These are phyloP conservation scores for Helminthosporium solani DNA, from an alignment of 2,329 filamentous ascomycete species.

Conservation along the genomic window DNA sequence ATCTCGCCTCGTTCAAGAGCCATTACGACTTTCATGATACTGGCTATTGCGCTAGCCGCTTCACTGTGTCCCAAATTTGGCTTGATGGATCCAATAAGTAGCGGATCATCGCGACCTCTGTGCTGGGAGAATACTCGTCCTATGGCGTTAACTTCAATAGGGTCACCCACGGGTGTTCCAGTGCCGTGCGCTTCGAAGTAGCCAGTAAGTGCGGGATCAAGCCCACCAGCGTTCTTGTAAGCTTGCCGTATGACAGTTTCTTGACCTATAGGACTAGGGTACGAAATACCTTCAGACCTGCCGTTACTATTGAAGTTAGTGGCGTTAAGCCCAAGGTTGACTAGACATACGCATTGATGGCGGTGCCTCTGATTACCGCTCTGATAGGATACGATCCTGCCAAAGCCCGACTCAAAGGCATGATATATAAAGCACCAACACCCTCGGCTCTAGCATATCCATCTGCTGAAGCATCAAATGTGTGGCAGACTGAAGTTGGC, in stretches of 20 bases:
- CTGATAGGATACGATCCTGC: conserved; percentile 15
- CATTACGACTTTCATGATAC: conserved; percentile 41
- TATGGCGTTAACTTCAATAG: conserved; percentile 13
- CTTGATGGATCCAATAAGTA: conserved; percentile 23
- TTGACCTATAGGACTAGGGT: conserved; percentile 16
- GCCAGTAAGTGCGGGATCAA: conserved; percentile 10
- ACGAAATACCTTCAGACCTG: conserved; percentile 14
- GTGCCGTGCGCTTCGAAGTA: conserved; percentile 48
- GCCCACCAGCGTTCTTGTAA: conserved; percentile 22
- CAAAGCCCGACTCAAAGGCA: conserved; percentile 7
- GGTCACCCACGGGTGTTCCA: conserved; percentile 50
- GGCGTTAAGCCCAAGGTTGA: too few species aligned
- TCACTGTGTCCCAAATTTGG: conserved; percentile 46
- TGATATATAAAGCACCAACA: conserved; percentile 16
- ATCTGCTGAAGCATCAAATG: conserved; percentile 25
- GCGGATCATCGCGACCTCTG: not conserved
- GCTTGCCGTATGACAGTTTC: conserved; percentile 17
- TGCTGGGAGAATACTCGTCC: not conserved
- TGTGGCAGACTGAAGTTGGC: conserved; percentile 14
- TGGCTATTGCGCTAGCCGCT: conserved; percentile 38
- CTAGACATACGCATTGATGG: conserved; percentile 14
- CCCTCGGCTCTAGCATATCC: conserved; percentile 24
- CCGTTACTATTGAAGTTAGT: too few species aligned
- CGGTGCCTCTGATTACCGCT: conserved; percentile 14
- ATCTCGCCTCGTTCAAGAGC: conserved; percentile 37